Evolutionary conservation across 371 early-diverging fungal species (phyloP).

Genomic region (Mortierella sp.): DNA sequence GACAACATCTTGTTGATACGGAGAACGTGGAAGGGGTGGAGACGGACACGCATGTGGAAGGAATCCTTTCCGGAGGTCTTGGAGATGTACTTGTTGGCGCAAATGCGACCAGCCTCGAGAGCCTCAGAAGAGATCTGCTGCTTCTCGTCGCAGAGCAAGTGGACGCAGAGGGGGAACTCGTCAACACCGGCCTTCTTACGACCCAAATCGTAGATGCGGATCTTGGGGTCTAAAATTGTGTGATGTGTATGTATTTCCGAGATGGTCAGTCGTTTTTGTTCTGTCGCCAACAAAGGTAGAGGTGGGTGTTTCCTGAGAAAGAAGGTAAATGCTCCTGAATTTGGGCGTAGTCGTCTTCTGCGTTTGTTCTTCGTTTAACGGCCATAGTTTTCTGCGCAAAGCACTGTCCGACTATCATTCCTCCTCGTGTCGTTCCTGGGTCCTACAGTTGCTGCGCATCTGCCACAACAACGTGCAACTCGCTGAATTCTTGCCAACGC

Average conservation of each 20-base stretch:
- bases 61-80: constrained; percentile 99
- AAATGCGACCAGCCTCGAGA: constrained; percentile 99
- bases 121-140: constrained; percentile 99
- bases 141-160: constrained; percentile 98
- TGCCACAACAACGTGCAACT: no score
- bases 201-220: constrained; percentile 99
- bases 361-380: background rate
- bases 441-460: background rate
- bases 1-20: constrained; percentile 99
- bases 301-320: background rate
- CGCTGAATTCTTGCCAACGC: background rate
- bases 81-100: constrained; percentile 99
- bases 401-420: background rate
- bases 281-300: background rate
- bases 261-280: background rate
- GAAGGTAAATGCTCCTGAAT: background rate
- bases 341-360: constrained; percentile 1
- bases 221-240: constrained; percentile 89
- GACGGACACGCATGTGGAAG: constrained; percentile 99
- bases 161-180: constrained; percentile 98
- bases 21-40: constrained; percentile 99
- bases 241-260: background rate
- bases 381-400: background rate
- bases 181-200: constrained; percentile 99
- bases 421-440: background rate